Conservation (phyloP, 305 asterid species). For the Plantago rigida region DNA sequence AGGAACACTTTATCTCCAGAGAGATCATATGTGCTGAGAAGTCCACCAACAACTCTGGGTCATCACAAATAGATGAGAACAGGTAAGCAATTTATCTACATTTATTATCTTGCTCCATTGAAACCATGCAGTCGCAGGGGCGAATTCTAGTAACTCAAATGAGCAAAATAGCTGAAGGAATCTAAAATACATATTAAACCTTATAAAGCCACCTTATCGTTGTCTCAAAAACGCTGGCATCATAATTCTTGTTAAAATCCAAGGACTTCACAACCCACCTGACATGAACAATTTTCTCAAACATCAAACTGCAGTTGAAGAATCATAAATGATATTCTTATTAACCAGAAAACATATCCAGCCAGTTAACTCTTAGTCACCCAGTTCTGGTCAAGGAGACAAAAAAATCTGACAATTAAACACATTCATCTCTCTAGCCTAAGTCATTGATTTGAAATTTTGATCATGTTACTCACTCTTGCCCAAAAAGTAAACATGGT, state of each 20-base stretch:
- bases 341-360: conserved; percentile 11
- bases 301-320: conserved; percentile 23
- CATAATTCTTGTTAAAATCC: conserved; percentile 89
- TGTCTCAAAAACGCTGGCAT: conserved; percentile 97
- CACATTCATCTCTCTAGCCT: neutral
- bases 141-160: conserved; percentile 10
- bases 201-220: conserved; percentile 98
- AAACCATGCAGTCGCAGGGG: conserved; percentile 17
- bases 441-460: neutral
- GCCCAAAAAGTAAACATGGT: neutral
- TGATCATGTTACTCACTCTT: neutral
- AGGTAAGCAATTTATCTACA: conserved; percentile 22
- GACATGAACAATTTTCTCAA: conserved; percentile 36
- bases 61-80: conserved; percentile 30
- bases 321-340: conserved; percentile 5
- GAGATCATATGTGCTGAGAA: conserved; percentile 86
- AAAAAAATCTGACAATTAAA: conserved; percentile 7
- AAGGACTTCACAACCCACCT: conserved; percentile 89
- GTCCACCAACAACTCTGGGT: conserved; percentile 95
- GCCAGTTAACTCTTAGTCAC: conserved; percentile 15
- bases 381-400: conserved; percentile 4
- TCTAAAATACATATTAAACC: conserved; percentile 51
- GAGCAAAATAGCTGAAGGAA: conserved; percentile 30
- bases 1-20: conserved; percentile 86
- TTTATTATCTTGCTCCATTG: conserved; percentile 16